Conservation (phyloP, 768 basidiomycete species). For the Amanita fuliginea region DNA sequence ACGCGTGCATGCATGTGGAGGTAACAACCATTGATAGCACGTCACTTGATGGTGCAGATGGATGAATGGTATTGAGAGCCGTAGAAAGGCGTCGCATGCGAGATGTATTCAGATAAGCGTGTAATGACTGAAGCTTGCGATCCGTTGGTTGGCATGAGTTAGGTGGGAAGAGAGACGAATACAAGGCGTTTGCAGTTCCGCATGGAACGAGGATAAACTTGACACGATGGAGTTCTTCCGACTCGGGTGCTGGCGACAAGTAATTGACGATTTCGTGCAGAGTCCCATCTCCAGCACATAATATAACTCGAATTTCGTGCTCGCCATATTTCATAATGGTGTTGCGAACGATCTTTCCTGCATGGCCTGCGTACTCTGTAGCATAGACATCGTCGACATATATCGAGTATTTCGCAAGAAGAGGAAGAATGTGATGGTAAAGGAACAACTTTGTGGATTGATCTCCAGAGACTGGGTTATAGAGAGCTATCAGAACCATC, state of each 20-base stretch:
- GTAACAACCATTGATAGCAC: conserved; percentile 69
- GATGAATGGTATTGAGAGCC: conserved; percentile 34
- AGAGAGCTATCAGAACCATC: conserved; percentile 51
- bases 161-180: conserved; percentile 63
- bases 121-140: conserved; percentile 43
- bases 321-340: conserved; percentile 21
- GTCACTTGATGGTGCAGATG: conserved; percentile 16
- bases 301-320: conserved; percentile 33
- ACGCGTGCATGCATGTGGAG: conserved; percentile 79
- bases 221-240: conserved; percentile 11
- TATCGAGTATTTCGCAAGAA: conserved; percentile 33
- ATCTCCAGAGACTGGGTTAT: conserved; percentile 70
- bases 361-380: conserved; percentile 46
- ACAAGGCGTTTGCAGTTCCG: conserved; percentile 93
- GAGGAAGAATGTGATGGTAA: conserved; percentile 49
- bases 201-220: conserved; percentile 51
- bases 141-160: conserved; percentile 11
- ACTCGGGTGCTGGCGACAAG: conserved; percentile 15
- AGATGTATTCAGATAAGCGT: conserved; percentile 33
- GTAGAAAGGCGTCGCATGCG: conserved; percentile 35
- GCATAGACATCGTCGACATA: conserved; percentile 27
- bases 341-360: conserved; percentile 33
- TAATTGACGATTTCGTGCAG: conserved; percentile 79
- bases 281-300: conserved; percentile 88
- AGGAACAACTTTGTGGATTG: conserved; percentile 46